These are phyloP conservation scores for Mucor saturninus DNA, from an alignment of 371 early-diverging fungal genomes.

Conservation along the genomic window DNA sequence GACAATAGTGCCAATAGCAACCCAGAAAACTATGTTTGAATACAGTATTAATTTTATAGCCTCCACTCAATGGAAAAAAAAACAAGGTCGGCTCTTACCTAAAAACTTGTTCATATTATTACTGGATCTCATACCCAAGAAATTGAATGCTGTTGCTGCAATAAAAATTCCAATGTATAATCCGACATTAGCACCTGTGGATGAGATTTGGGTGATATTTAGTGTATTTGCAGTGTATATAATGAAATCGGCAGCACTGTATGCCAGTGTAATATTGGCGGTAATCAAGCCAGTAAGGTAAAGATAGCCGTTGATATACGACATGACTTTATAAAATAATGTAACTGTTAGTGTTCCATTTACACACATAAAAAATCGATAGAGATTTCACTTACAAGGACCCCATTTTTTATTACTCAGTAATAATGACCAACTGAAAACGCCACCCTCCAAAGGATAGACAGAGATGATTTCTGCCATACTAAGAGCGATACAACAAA, in stretches of 20 bases:
- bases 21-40: conserved; percentile 29
- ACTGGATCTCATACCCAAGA: conserved; percentile 35
- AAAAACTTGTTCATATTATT: conserved; percentile 33
- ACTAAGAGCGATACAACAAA: conserved; percentile 37
- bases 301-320: conserved; percentile 43
- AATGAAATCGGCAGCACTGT: conserved; percentile 35
- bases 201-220: conserved; percentile 21
- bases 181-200: conserved; percentile 42
- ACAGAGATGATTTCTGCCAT: conserved; percentile 48
- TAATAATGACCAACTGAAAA: conserved; percentile 42
- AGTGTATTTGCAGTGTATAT: conserved; percentile 27
- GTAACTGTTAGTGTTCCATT: background rate
- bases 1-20: conserved; percentile 34
- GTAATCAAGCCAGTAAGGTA: conserved; percentile 37
- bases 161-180: conserved; percentile 32
- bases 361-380: background rate
- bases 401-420: conserved; percentile 41
- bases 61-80: background rate
- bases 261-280: conserved; percentile 38
- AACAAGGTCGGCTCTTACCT: background rate
- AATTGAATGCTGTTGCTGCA: conserved; percentile 21
- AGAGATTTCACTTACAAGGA: conserved; percentile 32
- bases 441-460: conserved; percentile 43
- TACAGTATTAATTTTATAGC: background rate
- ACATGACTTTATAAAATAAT: conserved; percentile 34